A percentile compares a stretch with the other conserved stretches of the same genome.
Evolutionary conservation across 2,329 filamentous ascomycete genomes (phyloP).

Genomic region (Aureobasidium sp.): DNA sequence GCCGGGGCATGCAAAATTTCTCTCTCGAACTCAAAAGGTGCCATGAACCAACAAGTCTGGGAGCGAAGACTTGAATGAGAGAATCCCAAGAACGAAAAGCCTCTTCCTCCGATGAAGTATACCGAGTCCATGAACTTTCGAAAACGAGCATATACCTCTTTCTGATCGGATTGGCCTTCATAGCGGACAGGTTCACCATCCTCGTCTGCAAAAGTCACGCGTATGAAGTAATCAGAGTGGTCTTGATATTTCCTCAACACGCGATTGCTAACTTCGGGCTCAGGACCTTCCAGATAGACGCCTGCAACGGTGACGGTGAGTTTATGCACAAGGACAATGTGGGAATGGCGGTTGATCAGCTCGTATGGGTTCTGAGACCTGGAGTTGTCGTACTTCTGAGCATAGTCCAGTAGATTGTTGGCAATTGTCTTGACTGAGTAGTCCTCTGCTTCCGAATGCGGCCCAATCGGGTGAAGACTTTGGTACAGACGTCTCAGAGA

Average conservation of each 20-base stretch:
- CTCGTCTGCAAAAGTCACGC: conserved; percentile 68
- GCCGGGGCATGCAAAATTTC: conserved; percentile 26
- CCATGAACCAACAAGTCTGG: conserved; percentile 61
- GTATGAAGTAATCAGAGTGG: conserved; percentile 55
- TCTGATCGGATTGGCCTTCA: conserved; percentile 41
- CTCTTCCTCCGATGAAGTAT: conserved; percentile 54
- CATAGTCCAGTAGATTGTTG: conserved; percentile 30
- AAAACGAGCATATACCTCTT: conserved; percentile 50
- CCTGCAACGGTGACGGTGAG: conserved; percentile 32
- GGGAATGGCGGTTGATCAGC: conserved; percentile 22
- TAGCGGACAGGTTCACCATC: conserved; percentile 55
- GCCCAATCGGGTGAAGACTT: conserved; percentile 47
- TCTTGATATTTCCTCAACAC: conserved; percentile 58
- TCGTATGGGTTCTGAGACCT: conserved; percentile 23
- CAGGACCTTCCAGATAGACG: conserved; percentile 36
- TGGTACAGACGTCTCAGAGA: conserved; percentile 46
- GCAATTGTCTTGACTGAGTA: conserved; percentile 36
- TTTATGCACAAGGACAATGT: conserved; percentile 28
- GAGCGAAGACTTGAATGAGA: conserved; percentile 68
- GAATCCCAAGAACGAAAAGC: conserved; percentile 63
- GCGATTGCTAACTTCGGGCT: conserved; percentile 58
- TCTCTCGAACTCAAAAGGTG: conserved; percentile 33
- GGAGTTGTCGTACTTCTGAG: conserved; percentile 26
- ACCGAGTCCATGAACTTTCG: conserved; percentile 48
- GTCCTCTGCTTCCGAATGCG: conserved; percentile 37